Evolutionary conservation across 305 asterid species (phyloP).

Genomic region (Fraxinus nigra): DNA sequence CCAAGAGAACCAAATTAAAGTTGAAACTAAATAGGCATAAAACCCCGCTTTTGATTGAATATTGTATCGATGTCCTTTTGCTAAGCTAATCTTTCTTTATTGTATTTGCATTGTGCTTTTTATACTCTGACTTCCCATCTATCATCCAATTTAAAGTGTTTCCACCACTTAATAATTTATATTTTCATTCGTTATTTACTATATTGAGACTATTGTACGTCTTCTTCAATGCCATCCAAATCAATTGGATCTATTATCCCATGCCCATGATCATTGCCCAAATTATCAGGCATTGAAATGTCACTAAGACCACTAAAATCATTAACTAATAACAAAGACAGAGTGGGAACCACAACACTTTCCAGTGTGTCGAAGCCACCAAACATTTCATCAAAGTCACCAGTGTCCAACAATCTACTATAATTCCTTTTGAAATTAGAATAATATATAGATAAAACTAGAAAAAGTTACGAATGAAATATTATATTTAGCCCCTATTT

Average conservation of each 20-base stretch:
- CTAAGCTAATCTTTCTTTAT: background rate
- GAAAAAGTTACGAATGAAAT: background rate
- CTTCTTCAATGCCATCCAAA: background rate
- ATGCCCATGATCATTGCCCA: background rate
- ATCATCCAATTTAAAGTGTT: no score
- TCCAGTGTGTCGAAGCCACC: background rate
- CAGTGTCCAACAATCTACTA: background rate
- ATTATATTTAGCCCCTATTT: no score
- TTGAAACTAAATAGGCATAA: background rate
- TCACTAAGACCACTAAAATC: background rate
- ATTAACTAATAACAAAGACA: no score
- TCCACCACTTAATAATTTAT: background rate
- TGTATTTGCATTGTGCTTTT: no score
- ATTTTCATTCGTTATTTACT: no score
- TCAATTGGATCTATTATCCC: no score
- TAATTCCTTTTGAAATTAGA: background rate
- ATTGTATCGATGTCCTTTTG: background rate
- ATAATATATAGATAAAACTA: background rate
- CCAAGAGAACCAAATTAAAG: background rate
- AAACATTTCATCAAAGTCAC: background rate
- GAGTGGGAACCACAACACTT: background rate
- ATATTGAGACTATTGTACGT: no score
- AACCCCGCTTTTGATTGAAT: no score
- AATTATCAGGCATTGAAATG: background rate
- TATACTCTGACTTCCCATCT: no score